Evolutionary conservation across 2,329 filamentous ascomycete species (phyloP).

Genomic region (Knoxdaviesia proteae): DNA sequence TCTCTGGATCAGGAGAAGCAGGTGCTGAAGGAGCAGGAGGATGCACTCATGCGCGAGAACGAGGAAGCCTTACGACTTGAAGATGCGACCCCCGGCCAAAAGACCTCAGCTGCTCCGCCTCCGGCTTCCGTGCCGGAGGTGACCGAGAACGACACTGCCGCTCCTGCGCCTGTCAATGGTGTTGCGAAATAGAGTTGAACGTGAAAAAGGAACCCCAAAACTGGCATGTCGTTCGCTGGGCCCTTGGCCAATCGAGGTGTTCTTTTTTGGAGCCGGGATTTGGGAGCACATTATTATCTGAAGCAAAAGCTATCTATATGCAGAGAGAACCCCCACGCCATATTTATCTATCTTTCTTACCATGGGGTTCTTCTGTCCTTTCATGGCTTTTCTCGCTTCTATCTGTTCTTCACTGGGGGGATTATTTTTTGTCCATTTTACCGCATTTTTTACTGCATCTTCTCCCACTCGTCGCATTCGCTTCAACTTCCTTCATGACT

Average conservation of each 20-base stretch:
- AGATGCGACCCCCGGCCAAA: conserved; percentile 16
- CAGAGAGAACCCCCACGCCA: not conserved
- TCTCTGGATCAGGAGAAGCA: conserved; percentile 20
- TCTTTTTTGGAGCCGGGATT: too few species aligned
- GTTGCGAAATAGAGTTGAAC: too few species aligned
- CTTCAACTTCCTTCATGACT: not conserved
- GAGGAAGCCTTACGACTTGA: conserved; percentile 32
- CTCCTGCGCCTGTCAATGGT: too few species aligned
- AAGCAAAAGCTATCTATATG: too few species aligned
- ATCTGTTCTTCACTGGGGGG: not conserved
- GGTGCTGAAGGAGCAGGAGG: conserved; percentile 26
- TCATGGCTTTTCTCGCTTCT: not conserved
- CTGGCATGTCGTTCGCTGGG: too few species aligned
- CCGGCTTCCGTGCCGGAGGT: too few species aligned
- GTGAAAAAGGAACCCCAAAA: too few species aligned
- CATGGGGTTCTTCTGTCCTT: conserved; percentile 1
- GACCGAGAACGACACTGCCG: too few species aligned
- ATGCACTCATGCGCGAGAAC: conserved; percentile 28
- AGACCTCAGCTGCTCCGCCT: too few species aligned
- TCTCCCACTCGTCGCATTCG: not conserved
- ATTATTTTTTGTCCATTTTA: conserved; percentile 3
- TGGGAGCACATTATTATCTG: too few species aligned
- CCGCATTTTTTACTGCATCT: conserved; percentile 1
- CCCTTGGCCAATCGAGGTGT: too few species aligned
- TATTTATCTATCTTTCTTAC: conserved; percentile 3